These are phyloP conservation scores for Colletotrichum ledebouriae DNA, from an alignment of 2,329 filamentous ascomycete genomes.

Conservation along the genomic window DNA sequence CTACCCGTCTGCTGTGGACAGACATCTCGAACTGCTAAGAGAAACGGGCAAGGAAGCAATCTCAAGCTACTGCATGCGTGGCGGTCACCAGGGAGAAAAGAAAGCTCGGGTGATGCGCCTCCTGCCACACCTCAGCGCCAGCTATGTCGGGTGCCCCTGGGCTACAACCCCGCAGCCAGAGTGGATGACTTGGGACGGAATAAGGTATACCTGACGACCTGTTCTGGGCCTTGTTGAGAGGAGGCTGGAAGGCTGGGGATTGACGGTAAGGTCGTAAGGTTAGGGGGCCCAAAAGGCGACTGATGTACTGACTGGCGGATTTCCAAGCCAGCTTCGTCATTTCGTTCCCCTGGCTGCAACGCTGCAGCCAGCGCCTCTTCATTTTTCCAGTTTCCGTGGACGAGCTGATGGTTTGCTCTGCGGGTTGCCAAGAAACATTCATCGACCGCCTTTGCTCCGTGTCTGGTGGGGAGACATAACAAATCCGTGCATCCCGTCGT, in stretches of 20 bases:
- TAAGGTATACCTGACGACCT: constrained; percentile 30
- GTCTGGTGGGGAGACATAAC: not conserved
- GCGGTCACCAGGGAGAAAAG: no score
- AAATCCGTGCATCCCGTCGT: constrained; percentile 21
- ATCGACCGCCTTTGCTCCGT: not conserved
- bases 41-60: no score
- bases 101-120: constrained; percentile 28
- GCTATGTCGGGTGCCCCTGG: constrained; percentile 11
- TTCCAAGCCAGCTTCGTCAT: not conserved
- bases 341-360: not conserved
- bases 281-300: constrained; percentile 8
- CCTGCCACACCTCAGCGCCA: constrained; percentile 10
- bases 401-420: not conserved
- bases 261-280: constrained; percentile 9
- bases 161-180: constrained; percentile 15
- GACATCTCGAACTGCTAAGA: no score
- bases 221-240: constrained; percentile 16
- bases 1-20: no score
- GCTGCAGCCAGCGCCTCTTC: constrained; percentile 15
- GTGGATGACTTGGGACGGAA: constrained; percentile 27
- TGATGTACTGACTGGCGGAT: not conserved
- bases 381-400: constrained; percentile 7
- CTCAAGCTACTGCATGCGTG: no score
- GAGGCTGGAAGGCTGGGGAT: constrained; percentile 14
- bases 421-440: constrained; percentile 7